Conservation (phyloP, 2,329 filamentous ascomycete genomes). For the Xylariales sp. region DNA sequence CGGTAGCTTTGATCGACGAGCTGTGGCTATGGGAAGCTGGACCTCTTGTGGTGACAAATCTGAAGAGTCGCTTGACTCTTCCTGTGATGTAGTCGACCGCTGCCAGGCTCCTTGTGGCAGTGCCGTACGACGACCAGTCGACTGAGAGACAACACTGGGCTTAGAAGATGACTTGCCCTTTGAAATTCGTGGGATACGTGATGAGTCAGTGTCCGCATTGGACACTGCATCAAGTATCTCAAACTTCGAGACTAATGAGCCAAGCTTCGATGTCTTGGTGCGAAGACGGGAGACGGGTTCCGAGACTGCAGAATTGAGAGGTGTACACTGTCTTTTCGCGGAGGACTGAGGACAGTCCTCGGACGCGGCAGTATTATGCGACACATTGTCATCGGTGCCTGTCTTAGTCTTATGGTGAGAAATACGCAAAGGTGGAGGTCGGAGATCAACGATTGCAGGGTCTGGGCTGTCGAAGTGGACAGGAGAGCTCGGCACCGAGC, state of each 20-base stretch:
- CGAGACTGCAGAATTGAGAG: too few species aligned
- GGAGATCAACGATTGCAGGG: constrained; percentile 12
- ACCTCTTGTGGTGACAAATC: constrained; percentile 13
- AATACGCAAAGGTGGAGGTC: constrained; percentile 20
- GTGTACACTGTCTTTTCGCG: too few species aligned
- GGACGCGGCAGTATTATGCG: not conserved
- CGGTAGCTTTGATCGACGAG: constrained; percentile 12
- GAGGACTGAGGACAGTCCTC: too few species aligned
- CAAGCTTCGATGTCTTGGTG: constrained; percentile 17
- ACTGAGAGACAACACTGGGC: not conserved
- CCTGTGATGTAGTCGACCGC: constrained; percentile 2
- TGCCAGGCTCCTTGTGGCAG: constrained; percentile 1
- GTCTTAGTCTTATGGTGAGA: constrained; percentile 13
- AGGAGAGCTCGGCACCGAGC: constrained; percentile 14
- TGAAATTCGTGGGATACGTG: constrained; percentile 2
- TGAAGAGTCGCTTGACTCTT: constrained; percentile 9
- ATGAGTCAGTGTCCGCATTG: constrained; percentile 11
- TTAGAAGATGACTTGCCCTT: not conserved
- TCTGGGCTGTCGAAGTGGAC: constrained; percentile 12
- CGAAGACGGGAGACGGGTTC: constrained; percentile 12
- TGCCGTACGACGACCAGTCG: not conserved
- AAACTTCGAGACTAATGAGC: constrained; percentile 29
- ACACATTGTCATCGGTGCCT: constrained; percentile 4
- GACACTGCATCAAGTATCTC: constrained; percentile 26
- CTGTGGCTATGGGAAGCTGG: constrained; percentile 5